Evolutionary conservation across 192 early-diverging fungal genomes (phyloP), one percentile per base, ranked within the genome.

Genomic region (Gorgonomyces haynaldii): DNA sequence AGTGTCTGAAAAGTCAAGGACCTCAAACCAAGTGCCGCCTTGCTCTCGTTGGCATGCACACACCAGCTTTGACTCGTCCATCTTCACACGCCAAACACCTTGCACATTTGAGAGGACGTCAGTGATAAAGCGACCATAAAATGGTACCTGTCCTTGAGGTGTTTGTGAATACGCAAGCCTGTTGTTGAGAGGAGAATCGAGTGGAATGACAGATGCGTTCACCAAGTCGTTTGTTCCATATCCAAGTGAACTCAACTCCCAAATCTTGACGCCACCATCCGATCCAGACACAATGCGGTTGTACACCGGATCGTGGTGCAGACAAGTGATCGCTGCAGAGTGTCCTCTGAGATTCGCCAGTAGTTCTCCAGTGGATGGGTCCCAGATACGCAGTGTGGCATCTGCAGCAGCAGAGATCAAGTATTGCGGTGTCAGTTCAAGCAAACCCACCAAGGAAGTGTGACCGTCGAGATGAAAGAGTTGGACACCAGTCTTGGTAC

Each of bases 381-480:
- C 78, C 96, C 96, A 99, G 24, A 97, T 82, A 3, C 96, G 77
- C 29, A 99, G 76, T 13, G 85, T 89, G 6, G 85, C 72, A 54
- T 99, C 96, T 7, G 92, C 96, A 31, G 91, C 93, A 1, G 91
- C 96, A 4, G 89, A 91, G 1, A 99, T 89, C 12, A 99, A 67
- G 51, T 85, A 81, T 35, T 81, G 70, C 26, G 84, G 79, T 19
- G 84, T 78, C 29, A 97, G 65, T 27, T 89, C 87, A 24, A 99
- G 61, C 22, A 99, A 67, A 0, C 96, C 96, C 4, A 99, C 96
- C 1, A 99, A 71, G n/a, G 83, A 88, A 17, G 79, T 73, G 50
- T 99, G 96, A 0, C 71, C 70, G 56, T 89, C 85, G 9, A 96
- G 65, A 22, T 79, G 71, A 40, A 81, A 79, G 27, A 94, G 55